phyloP scores from a whole-genome alignment of 2,329 filamentous ascomycete species.

The Hypoxylon sp. region DNA sequence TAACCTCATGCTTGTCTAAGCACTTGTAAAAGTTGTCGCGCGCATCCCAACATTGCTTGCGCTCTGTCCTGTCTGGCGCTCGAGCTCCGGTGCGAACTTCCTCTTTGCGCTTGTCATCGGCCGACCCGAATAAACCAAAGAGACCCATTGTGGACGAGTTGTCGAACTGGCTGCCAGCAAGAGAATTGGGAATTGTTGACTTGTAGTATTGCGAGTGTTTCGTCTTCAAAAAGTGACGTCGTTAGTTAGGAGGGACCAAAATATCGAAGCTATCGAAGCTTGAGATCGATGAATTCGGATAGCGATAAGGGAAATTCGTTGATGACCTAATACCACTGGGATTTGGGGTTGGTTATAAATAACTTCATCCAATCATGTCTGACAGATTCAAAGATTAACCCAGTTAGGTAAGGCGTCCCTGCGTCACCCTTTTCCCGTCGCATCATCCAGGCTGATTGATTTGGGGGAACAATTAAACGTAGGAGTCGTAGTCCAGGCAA shows the following conservation, averaged over 20 bases:
- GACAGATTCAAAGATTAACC: slow-evolving; percentile 1
- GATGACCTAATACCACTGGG: slow-evolving; percentile 21
- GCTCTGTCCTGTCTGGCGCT: slow-evolving; percentile 85
- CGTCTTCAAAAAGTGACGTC: slow-evolving; percentile 7
- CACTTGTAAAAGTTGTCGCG: slow-evolving; percentile 90
- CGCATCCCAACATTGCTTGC: slow-evolving; percentile 86
- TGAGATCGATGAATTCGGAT: slow-evolving; percentile 1
- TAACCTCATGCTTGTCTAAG: slow-evolving; percentile 80
- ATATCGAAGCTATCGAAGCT: slow-evolving; percentile 23
- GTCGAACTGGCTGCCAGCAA: too few species aligned
- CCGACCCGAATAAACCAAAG: slow-evolving; percentile 54
- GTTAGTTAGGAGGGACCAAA: slow-evolving; percentile 9
- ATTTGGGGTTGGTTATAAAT: neutral
- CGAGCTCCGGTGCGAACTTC: slow-evolving; percentile 66
- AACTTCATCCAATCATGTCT: neutral
- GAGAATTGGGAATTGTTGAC: too few species aligned
- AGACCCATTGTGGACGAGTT: slow-evolving; percentile 62
- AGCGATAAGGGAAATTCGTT: slow-evolving; percentile 3
- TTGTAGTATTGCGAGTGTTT: too few species aligned
- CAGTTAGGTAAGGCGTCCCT: slow-evolving; percentile 17
- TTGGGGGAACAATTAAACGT: slow-evolving; percentile 7
- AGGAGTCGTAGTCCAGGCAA: too few species aligned
- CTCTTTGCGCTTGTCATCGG: slow-evolving; percentile 58
- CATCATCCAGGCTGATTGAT: slow-evolving; percentile 3
- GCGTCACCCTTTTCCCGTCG: slow-evolving; percentile 28